Evolutionary conservation across 2,329 filamentous ascomycete genomes (phyloP).

Genomic region (Calonectria fujianensis): DNA sequence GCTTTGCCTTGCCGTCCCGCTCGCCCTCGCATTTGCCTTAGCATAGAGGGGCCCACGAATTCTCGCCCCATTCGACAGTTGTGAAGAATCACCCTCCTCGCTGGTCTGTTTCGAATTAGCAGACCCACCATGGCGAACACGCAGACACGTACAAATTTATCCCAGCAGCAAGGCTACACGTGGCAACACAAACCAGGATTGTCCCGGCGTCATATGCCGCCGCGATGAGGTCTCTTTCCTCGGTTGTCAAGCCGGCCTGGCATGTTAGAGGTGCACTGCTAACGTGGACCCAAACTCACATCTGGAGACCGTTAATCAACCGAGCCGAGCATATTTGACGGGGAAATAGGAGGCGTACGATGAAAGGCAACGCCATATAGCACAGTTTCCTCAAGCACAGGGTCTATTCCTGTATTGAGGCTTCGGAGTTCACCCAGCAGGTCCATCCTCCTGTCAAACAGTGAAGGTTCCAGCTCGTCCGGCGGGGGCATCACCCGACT

Average conservation of each 20-base stretch:
- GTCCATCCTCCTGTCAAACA: conserved; percentile 77
- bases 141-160: conserved; percentile 76
- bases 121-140: not conserved
- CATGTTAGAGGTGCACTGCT: conserved; percentile 48
- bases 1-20: conserved; percentile 88
- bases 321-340: not conserved
- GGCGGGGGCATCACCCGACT: conserved; percentile 77
- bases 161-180: conserved; percentile 87
- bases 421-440: conserved; percentile 80
- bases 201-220: conserved; percentile 81
- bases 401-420: conserved; percentile 79
- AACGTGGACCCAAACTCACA: conserved; percentile 55
- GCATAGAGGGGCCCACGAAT: conserved; percentile 85
- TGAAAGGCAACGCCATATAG: conserved; percentile 84
- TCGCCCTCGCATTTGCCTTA: conserved; percentile 87
- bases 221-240: conserved; percentile 84
- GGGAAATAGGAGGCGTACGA: conserved; percentile 63
- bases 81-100: conserved; percentile 84
- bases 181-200: conserved; percentile 83
- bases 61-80: conserved; percentile 85
- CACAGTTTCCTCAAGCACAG: conserved; percentile 78
- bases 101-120: conserved; percentile 64
- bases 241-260: conserved; percentile 81
- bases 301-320: conserved; percentile 56
- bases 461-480: conserved; percentile 65